Conservation (phyloP, 2,329 filamentous ascomycete genomes). For the Sphaerulina populicola region DNA sequence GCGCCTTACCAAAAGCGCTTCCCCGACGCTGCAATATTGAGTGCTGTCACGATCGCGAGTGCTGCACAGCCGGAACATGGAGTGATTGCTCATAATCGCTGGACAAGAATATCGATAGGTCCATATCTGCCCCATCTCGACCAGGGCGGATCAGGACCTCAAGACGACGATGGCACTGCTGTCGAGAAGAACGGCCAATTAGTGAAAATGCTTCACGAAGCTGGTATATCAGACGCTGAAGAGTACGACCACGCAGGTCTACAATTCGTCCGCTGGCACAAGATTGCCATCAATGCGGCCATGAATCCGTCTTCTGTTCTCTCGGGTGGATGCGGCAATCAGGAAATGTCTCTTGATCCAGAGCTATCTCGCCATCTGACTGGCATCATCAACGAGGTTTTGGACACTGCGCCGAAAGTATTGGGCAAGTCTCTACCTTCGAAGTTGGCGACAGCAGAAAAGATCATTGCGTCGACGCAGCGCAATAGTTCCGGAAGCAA, state of each 20-base stretch:
- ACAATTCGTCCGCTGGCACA: conserved; percentile 66
- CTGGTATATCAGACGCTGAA: conserved; percentile 58
- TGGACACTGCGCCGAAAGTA: conserved; percentile 54
- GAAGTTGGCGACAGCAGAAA: conserved; percentile 54
- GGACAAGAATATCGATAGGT: conserved; percentile 63
- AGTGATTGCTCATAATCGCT: conserved; percentile 60
- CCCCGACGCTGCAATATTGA: conserved; percentile 52
- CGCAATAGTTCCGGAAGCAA: conserved; percentile 54
- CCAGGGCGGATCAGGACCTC: conserved; percentile 26
- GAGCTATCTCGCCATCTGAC: conserved; percentile 55
- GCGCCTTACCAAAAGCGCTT: conserved; percentile 57
- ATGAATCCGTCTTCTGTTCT: conserved; percentile 67
- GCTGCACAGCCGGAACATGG: conserved; percentile 58
- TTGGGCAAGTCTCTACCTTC: conserved; percentile 54
- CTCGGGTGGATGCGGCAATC: conserved; percentile 55
- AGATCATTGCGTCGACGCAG: conserved; percentile 55
- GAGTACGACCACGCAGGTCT: conserved; percentile 57
- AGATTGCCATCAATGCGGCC: conserved; percentile 66
- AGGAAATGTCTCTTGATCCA: conserved; percentile 55
- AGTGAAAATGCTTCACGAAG: conserved; percentile 49
- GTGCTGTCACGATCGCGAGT: conserved; percentile 60
- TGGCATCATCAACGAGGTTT: conserved; percentile 62
- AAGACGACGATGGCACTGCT: conserved; percentile 25
- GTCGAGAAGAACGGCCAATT: conserved; percentile 42
- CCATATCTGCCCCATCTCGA: conserved; percentile 51